Base-by-base conservation (phyloP, 139 green algal genomes). In the Astrephomene gubernaculifera region DNA sequence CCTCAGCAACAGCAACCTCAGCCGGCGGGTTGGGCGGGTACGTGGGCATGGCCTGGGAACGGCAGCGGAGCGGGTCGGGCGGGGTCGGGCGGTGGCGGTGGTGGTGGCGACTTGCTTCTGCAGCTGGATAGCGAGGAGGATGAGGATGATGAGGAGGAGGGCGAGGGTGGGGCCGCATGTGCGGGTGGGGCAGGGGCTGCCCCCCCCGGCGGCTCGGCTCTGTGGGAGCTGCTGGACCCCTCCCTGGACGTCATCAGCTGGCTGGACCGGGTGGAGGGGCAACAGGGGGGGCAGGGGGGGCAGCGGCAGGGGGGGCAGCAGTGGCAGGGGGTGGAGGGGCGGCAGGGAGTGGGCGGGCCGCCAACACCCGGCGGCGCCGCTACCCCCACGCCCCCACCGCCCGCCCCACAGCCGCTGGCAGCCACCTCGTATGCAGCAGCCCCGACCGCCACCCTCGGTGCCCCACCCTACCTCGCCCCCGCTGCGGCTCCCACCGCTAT, bases 221-320 rank as follows among this genome's bases (percentile, higher is more conserved):
- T 86, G 65, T 86, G 79, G 79, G 79, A 86, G 44, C 79, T 86
- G 33, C 79, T 86, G 24, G 79, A 86, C 67, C 79, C 67, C 45
- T 54, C 45, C 17, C 25, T 86, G 65, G 79, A 86, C 65, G 79
- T 86, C 0, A 43, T 79, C 45, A 70, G 65, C 24, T 86, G 79
- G 79, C 45, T 86, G 44, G 65, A 86, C 45, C 61, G 49, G 21
- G 19, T 43, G 45, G 65, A 85, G 65, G 64, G 24, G 8, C 43
- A 19, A 10, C 61, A 85, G 33, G 33, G 39, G 63, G 6, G 36
- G 2, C 39, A 33, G 0, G 41, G 36, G 17, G 2, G 36, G 33
- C 78, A 49, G 44, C 38, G 41, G 29, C 38, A 19, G 38, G 65
- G 8, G 36, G 33, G 17, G 36, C 17, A 12, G 68, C 68, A 52